Evolutionary conservation across 2,329 filamentous ascomycete genomes (phyloP).

Genomic region (Raffaelea ambrosiae): DNA sequence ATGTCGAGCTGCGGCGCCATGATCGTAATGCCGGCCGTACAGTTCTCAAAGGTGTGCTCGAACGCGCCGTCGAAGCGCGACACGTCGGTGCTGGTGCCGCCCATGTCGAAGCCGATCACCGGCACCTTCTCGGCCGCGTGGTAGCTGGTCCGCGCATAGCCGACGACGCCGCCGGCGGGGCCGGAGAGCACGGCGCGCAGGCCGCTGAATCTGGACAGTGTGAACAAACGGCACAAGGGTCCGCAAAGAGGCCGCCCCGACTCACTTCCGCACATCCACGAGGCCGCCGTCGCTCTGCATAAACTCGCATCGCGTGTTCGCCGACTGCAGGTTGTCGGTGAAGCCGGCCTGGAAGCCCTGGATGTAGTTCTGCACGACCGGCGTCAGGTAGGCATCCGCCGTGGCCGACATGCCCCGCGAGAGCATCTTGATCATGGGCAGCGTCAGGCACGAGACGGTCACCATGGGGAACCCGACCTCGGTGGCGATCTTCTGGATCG

Average conservation of each 20-base stretch:
- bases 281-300: constrained; percentile 51
- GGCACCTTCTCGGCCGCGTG: background rate
- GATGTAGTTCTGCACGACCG: constrained; percentile 63
- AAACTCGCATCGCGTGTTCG: constrained; percentile 56
- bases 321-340: background rate
- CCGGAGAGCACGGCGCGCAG: constrained; percentile 40
- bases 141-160: constrained; percentile 58
- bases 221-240: too few relatives aligned
- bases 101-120: constrained; percentile 38
- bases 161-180: constrained; percentile 53
- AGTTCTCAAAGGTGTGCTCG: constrained; percentile 63
- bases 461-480: background rate
- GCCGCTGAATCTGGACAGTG: constrained; percentile 7
- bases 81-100: constrained; percentile 84
- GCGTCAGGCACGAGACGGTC: background rate
- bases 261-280: background rate
- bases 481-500: background rate
- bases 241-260: too few relatives aligned
- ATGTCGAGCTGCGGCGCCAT: constrained; percentile 88
- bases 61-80: constrained; percentile 69
- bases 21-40: constrained; percentile 71
- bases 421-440: constrained; percentile 60
- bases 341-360: constrained; percentile 58
- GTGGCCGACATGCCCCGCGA: constrained; percentile 61
- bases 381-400: constrained; percentile 67